Base-by-base conservation (phyloP, 2,329 filamentous ascomycete species). In the Metarhizium rileyi region DNA sequence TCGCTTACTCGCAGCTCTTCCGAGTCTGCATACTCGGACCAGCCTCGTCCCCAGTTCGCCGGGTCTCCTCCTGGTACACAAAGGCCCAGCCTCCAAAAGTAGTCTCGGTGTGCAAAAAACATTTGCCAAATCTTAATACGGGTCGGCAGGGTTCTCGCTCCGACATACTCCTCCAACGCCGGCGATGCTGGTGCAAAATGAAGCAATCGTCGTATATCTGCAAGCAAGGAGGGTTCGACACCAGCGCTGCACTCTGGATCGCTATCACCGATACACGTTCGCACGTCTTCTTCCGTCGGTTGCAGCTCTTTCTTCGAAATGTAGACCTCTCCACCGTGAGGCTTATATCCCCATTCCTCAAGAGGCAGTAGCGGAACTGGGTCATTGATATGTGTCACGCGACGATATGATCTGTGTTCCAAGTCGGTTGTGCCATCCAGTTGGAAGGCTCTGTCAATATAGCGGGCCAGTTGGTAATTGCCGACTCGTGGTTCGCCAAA, bases 71-170 rank as follows among this genome's bases (percentile, higher is more conserved):
- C 86, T 0, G 91, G 90, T 2, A 96, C 74, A 68, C 93, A 98
- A 28, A 97, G 70, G 0, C 93, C 93, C 48, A 98, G 67, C 50
- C 93, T 77, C 87, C 89, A 95, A 68, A 98, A 97, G 66, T 98
- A 98, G 69, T 98, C 93, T 36, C 93, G 75, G 69, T 98, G 93
- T 1, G 90, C 87, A 66, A 94, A 95, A 62, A 97, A 84, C 7
- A 96, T 71, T 67, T 95, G 82, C 89, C 91, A 95, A n/a, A 94
- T 76, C 65, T 85, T 87, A 59, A 90, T 65, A 66, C 78, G 66
- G 60, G 56, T 76, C 62, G 59, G 83, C 66, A 71, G 78, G 74
- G 67, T 83, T 14, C 83, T 55, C 20, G 53, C 51, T 36, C 56
- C 49, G 22, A 52, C 49, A 47, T 57, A 54, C 18, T 59, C 59